Percentiles rank a stretch among this genome's conserved stretches.
phyloP scores from a whole-genome alignment of 2,329 filamentous ascomycete species.

The Exophiala dermatitidis region DNA sequence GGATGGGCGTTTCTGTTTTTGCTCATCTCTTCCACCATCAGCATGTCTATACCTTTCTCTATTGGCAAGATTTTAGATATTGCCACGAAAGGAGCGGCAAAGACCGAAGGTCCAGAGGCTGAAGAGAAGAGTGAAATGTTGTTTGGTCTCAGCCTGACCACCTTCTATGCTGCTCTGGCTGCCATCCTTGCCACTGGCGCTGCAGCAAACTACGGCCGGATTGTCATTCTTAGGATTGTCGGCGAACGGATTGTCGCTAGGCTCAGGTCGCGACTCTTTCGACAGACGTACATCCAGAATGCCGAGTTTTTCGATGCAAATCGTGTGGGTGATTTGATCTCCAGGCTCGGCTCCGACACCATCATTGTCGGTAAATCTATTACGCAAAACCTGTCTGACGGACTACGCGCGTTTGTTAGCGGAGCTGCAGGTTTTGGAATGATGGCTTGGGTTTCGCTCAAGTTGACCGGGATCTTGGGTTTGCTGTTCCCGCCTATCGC shows the following conservation, averaged over 20 bases:
- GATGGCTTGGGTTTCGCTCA: constrained; percentile 93
- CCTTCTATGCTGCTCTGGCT: constrained; percentile 80
- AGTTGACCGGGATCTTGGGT: constrained; percentile 78
- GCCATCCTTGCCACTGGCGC: constrained; percentile 74
- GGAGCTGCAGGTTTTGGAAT: constrained; percentile 81
- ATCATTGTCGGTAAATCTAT: constrained; percentile 98
- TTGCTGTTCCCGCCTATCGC: constrained; percentile 88
- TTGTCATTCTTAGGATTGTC: constrained; percentile 86
- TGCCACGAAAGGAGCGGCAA: constrained; percentile 62
- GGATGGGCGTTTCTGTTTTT: constrained; percentile 74
- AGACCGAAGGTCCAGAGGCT: constrained; percentile 18
- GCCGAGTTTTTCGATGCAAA: constrained; percentile 94
- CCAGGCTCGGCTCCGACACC: constrained; percentile 87
- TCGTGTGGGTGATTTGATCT: constrained; percentile 91
- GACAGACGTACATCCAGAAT: constrained; percentile 90
- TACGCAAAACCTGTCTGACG: constrained; percentile 94
- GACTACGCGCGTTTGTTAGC: constrained; percentile 82
- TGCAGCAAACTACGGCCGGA: constrained; percentile 84
- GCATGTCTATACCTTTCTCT: constrained; percentile 93
- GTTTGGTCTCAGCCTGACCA: constrained; percentile 74
- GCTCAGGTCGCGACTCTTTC: constrained; percentile 80
- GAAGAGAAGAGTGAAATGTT: constrained; percentile 56
- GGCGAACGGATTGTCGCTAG: constrained; percentile 91
- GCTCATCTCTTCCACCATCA: constrained; percentile 81
- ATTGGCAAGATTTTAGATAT: constrained; percentile 94